These are phyloP conservation scores for Exophiala calicioides DNA, from an alignment of 2,329 filamentous ascomycete genomes.

Conservation along the genomic window DNA sequence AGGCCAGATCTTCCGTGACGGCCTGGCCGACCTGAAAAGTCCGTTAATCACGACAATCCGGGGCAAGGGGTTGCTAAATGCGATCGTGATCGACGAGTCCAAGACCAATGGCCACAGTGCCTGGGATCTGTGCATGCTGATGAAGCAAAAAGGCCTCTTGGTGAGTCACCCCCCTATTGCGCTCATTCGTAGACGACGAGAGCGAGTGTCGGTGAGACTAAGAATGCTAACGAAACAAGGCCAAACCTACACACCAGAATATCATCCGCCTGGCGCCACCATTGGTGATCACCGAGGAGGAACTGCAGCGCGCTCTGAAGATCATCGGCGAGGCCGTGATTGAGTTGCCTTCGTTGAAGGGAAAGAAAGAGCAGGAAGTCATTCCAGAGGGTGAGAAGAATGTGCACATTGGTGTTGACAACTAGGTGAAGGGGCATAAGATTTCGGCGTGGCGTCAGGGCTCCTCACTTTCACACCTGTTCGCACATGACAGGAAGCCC, in stretches of 20 bases:
- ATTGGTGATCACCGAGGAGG: conserved; percentile 85
- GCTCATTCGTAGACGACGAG: not conserved
- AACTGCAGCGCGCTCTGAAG: conserved; percentile 73
- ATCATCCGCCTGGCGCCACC: conserved; percentile 98
- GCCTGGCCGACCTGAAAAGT: conserved; percentile 71
- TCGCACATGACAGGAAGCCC: no score
- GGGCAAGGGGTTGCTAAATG: conserved; percentile 92
- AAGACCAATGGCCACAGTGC: conserved; percentile 82
- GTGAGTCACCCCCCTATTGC: conserved; percentile 57
- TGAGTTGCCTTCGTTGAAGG: conserved; percentile 73
- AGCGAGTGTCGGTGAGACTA: not conserved
- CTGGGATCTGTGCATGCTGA: conserved; percentile 93
- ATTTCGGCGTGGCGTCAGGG: no score
- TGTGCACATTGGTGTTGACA: conserved; percentile 61
- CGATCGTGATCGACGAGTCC: conserved; percentile 90
- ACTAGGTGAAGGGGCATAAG: no score
- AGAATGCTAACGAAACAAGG: conserved; percentile 54
- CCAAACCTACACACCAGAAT: conserved; percentile 97
- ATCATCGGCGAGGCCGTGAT: conserved; percentile 81
- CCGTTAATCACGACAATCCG: conserved; percentile 80
- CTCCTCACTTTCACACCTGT: no score
- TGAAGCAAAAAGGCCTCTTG: conserved; percentile 93
- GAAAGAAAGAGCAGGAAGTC: conserved; percentile 56
- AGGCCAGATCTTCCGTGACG: conserved; percentile 79
- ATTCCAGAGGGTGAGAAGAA: conserved; percentile 62